Evolutionary conservation across 306 rosid species (phyloP).

Genomic region (Pyrus bretschneideri): DNA sequence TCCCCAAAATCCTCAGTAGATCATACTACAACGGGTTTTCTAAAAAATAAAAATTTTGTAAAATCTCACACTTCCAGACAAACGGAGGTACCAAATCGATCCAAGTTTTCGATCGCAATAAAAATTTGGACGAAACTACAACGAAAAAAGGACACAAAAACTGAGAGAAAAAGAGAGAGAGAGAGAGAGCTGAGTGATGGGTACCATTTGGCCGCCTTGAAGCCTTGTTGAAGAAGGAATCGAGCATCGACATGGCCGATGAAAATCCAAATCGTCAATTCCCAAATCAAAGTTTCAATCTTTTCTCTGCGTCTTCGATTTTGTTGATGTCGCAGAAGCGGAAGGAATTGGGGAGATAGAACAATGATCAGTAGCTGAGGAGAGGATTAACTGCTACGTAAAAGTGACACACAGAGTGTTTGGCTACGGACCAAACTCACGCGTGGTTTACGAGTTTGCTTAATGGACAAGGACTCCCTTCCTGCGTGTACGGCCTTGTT

Average conservation of each 20-base stretch:
- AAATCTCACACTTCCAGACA: neutral
- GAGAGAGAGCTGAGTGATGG: neutral
- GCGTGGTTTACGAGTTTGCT: conserved; percentile 16
- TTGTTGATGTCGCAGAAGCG: neutral
- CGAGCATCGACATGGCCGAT: conserved; percentile 66
- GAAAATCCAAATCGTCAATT: neutral
- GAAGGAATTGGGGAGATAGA: neutral
- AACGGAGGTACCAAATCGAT: neutral
- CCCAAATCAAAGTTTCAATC: neutral
- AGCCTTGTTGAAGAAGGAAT: conserved; percentile 84
- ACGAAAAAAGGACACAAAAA: neutral
- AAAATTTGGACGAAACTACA: neutral
- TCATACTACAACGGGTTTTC: neutral
- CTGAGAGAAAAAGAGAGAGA: too few species aligned
- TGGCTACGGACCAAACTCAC: neutral
- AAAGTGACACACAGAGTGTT: neutral
- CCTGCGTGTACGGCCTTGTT: neutral
- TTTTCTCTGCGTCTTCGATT: neutral
- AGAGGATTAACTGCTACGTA: neutral
- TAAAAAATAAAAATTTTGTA: neutral
- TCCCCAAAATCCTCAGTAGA: neutral
- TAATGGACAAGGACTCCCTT: neutral
- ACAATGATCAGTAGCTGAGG: neutral
- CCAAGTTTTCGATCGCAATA: conserved; percentile 6
- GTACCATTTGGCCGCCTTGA: conserved; percentile 86